Conservation (phyloP, 148 eudicot genomes). For the Selenicereus undatus region DNA sequence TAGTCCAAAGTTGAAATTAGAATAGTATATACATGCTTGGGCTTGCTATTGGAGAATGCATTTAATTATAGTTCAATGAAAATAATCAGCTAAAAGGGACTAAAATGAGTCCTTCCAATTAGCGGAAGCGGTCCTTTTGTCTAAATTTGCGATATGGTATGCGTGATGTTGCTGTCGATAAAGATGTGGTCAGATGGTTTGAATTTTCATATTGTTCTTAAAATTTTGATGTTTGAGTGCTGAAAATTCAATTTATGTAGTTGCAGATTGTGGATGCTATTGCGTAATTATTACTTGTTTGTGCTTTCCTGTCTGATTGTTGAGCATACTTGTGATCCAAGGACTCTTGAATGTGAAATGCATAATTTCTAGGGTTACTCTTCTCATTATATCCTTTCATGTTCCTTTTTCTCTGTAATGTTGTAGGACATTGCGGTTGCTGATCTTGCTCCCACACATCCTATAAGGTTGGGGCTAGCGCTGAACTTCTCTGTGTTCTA, state of each 20-base stretch:
- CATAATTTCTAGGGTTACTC: background rate
- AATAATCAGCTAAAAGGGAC: background rate
- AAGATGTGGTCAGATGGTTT: background rate
- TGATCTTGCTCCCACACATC: conserved; percentile 52
- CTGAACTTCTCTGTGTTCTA: conserved; percentile 52
- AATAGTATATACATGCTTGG: background rate
- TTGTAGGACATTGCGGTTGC: conserved; percentile 44
- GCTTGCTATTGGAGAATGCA: background rate
- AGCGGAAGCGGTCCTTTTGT: no score
- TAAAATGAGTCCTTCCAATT: no score
- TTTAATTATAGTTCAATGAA: background rate
- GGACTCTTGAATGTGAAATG: background rate
- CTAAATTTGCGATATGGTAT: no score
- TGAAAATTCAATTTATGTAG: no score
- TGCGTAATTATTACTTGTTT: no score
- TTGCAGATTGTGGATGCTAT: no score
- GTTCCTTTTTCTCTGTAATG: background rate
- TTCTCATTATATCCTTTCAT: background rate
- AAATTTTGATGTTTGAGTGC: no score
- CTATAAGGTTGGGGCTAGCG: conserved; percentile 48
- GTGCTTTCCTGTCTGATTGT: no score
- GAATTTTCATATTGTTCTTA: no score
- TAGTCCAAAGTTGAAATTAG: background rate
- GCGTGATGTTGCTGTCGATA: background rate
- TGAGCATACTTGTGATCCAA: no score